Base-by-base conservation (phyloP, 2,329 filamentous ascomycete genomes). In the Sarocladium oryzae region DNA sequence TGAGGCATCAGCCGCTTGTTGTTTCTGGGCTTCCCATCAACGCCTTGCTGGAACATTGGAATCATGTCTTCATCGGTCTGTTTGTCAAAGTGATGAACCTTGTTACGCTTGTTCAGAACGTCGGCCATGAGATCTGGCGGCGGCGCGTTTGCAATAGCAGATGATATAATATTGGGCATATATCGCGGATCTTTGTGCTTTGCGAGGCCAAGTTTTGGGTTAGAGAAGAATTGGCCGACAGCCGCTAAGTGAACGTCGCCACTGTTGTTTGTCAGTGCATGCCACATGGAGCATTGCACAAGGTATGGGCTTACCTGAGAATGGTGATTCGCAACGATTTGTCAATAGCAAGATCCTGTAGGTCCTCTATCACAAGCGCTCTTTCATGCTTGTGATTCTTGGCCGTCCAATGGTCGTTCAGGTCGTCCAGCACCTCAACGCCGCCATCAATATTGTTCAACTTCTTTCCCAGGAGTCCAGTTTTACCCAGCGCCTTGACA, bases 381-480 rank as follows among this genome's bases (percentile, higher is more conserved):
- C 93, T 83, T 69, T 99, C 93, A 23, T 82, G 77, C 65, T 97
- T 99, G 72, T 97, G 91, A 63, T 90, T 88, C 64, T 89, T 95
- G 33, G 92, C 89, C 1, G 92, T 96, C 93, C 93, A 99, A 64
- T 99, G 92, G 66, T 97, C 93, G 63, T 96, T 92, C 9, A 96
- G 72, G 60, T 95, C 90, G 63, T 96, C 91, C 24, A 95, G 74
- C 13, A 97, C 88, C 67, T 97, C 93, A 5, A 93, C 87, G 16
- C 89, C 89, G 20, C 89, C 90, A 61, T 96, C 91, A 59, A 96
- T 91, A 58, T 87, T 87, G 70, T 96, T 96, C 35, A 95, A 75
- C 38, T 95, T 82, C 54, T 80, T 80, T 3, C 89, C 88, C 49
- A 97, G 76, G 57, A 95, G 68, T 1, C 92, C 91, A 32, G 86